Evolutionary conservation across 306 rosid genomes (phyloP), one percentile per base, ranked within the genome.

Genomic region (Sicyos edulis): DNA sequence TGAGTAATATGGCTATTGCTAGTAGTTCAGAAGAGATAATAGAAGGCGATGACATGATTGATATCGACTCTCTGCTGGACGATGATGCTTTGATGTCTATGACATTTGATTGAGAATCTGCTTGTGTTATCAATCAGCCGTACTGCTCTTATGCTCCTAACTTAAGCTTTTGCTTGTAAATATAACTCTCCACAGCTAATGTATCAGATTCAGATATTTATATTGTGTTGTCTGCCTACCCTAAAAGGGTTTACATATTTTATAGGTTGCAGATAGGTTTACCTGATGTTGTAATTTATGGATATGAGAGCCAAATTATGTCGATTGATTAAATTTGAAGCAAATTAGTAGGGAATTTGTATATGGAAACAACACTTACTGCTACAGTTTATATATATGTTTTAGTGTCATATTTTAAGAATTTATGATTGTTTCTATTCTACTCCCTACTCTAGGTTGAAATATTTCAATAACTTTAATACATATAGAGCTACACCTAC

Each of bases 1-100:
- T 61, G 45, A 21, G 69, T 68, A 42, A 61, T 70, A 76, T 72
- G 88, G 81, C 71, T 72, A 56, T 73, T 77, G 70, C 62, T 61
- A 78, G 69, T 65, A 77, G 73, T 76, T 74, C 90, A 19, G 97
- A 86, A 79, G 88, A 85, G 75, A 78, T 44, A 57, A 57, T 53
- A 20, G 88, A 79, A 32, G 81, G 85, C 56, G 97, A n/a, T n/a
- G n/a, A 87, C 58, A 76, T 86, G 80, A 82, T 89, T 68, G 90
- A 89, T 71, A 81, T 89, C 59, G 97, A 89, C 76, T 73, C 83
- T 62, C 84, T 89, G 64, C 73, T 87, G 83, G 91, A 87, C 45
- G 97, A 91, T 34, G 91, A 90, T 3, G 80, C 85, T 79, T 87
- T 88, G 78, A 78, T 86, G 80, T 87, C 96, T 49, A 77, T 87